Evolutionary conservation across 2,329 filamentous ascomycete species (phyloP).

Genomic region (Dactylella cylindrospora): DNA sequence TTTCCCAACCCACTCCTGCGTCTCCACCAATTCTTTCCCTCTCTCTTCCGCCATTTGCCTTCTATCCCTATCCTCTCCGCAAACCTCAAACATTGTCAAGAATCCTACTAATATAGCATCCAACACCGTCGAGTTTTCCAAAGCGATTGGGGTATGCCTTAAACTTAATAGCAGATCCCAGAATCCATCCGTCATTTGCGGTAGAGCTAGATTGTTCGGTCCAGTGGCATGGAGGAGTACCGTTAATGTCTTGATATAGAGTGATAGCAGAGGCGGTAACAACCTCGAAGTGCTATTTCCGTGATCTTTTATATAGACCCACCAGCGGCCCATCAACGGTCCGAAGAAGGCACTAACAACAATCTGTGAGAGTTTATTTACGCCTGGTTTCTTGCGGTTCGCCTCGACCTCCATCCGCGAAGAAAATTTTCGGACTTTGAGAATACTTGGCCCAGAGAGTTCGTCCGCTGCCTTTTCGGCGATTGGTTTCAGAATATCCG

Average conservation of each 20-base stretch:
- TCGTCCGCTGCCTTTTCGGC: constrained; percentile 79
- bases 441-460: constrained; percentile 73
- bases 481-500: constrained; percentile 75
- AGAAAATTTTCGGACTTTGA: constrained; percentile 89
- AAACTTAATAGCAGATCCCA: constrained; percentile 79
- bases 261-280: constrained; percentile 68
- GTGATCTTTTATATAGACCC: constrained; percentile 61
- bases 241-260: constrained; percentile 83
- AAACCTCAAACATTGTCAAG: constrained; percentile 78
- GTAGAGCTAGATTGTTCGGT: constrained; percentile 72
- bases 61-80: constrained; percentile 64
- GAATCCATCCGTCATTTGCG: constrained; percentile 78
- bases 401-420: constrained; percentile 70
- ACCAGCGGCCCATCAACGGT: constrained; percentile 79
- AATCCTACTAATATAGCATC: constrained; percentile 77
- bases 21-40: constrained; percentile 77
- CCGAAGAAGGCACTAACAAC: constrained; percentile 80
- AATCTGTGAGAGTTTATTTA: constrained; percentile 63
- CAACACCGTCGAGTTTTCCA: constrained; percentile 66
- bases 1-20: constrained; percentile 77
- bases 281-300: constrained; percentile 62
- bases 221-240: constrained; percentile 81
- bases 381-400: constrained; percentile 53
- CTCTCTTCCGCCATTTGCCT: constrained; percentile 71
- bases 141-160: constrained; percentile 54